A percentile compares a stretch with the other conserved stretches of the same genome.
phyloP scores from a whole-genome alignment of 1,284 basidiomycete species.

The Heterobasidion irregulare region DNA sequence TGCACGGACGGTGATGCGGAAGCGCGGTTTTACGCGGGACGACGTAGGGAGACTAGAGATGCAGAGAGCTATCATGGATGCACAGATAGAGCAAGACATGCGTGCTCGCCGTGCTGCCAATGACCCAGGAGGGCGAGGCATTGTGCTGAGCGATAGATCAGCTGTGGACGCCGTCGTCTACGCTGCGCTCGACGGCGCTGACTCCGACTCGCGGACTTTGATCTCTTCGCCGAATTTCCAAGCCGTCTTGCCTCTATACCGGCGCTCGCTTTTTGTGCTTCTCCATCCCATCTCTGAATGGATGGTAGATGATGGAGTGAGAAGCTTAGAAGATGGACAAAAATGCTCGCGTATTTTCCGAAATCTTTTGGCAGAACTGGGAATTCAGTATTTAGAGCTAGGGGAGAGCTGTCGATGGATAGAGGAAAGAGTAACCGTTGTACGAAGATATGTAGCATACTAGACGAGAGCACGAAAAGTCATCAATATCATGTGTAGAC shows the following conservation, averaged over 20 bases:
- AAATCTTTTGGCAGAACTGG: conserved; percentile 30
- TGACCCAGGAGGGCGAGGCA: conserved; percentile 8
- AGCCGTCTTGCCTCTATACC: conserved; percentile 32
- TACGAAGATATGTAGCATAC: conserved; percentile 1
- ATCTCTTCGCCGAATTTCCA: conserved; percentile 30
- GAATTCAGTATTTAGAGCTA: conserved; percentile 38
- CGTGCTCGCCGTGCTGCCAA: conserved; percentile 11
- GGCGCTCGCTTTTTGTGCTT: conserved; percentile 35
- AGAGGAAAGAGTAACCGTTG: conserved; percentile 17
- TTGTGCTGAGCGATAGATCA: conserved; percentile 55
- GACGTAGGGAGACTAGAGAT: conserved; percentile 43
- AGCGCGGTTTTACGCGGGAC: conserved; percentile 39
- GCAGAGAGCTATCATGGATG: conserved; percentile 52
- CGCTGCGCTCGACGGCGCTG: conserved; percentile 34
- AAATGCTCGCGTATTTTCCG: conserved; percentile 32
- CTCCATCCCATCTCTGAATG: conserved; percentile 48
- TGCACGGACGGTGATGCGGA: conserved; percentile 47
- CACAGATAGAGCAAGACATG: conserved; percentile 39
- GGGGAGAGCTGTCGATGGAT: conserved; percentile 31
- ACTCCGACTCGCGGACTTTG: conserved; percentile 25
- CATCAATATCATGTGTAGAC: not conserved
- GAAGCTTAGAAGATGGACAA: conserved; percentile 41
- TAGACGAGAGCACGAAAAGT: not conserved
- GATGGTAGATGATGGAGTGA: conserved; percentile 54
- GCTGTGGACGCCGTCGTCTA: conserved; percentile 57